Base-by-base conservation (phyloP, 2,329 filamentous ascomycete species). In the Ceratocystis destructans region DNA sequence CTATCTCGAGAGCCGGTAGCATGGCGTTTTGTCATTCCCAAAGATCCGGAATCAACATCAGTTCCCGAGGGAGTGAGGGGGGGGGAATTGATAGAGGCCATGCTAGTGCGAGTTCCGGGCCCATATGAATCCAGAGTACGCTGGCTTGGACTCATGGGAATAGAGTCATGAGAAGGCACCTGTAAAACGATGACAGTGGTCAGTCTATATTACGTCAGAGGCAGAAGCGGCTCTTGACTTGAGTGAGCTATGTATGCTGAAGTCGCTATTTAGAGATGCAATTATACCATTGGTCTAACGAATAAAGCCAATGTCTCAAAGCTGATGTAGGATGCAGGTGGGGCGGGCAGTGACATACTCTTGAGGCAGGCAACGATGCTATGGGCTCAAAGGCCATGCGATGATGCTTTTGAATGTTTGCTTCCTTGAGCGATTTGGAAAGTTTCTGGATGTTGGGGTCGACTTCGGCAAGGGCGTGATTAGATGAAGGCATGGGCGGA, bases 61-160 rank as follows among this genome's bases (percentile, higher is more conserved):
- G 90, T 93, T 64, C 86, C 91, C 65, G 90, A 86, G 20, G 93
- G 93, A 12, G 92, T 96, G 64, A 97, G 81, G 53, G 91, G 91
- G 70, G 93, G 93, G 10, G 92, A 96, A 71, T 93, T 88, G 77
- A 95, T 83, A 67, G 87, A 83, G 68, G 86, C 84, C 57, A 83
- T 78, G 68, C 83, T 82, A n/a, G 53, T 41, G 7, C 55, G 55
- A 15, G 55, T 17, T 20, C 55, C 55, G 17, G 55, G 55, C n/a
- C 41, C 48, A 61, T 59, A 44, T 28, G 64, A 66, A 55, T 68
- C 64, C 20, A 45, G 25, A 48, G 67, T 64, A 28, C 59, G 59
- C 50, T 65, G 64, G 22, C 64, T 48, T 20, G 67, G 67, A 57
- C 55, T 44, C 41, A 66, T 62, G 25, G 64, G 67, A 44, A 66